Percentiles rank a stretch among this genome's conserved stretches.
Conservation (phyloP, 1,284 basidiomycete genomes). For the Pseudozyma pruni region DNA sequence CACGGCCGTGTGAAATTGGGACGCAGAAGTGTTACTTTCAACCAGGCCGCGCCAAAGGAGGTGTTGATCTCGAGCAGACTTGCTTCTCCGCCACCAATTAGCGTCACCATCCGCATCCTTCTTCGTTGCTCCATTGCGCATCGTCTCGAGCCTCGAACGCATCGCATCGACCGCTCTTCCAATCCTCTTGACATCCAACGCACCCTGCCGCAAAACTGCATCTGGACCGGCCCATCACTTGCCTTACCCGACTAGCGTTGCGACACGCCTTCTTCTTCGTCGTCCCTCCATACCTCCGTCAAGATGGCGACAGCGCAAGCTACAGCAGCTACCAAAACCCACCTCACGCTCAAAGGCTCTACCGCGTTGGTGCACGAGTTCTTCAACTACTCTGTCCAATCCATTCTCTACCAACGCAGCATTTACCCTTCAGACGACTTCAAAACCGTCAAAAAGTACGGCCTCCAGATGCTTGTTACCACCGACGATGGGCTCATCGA, state of each 20-base stretch:
- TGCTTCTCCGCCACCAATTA: background rate
- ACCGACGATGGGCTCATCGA: constrained; percentile 90
- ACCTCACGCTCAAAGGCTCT: constrained; percentile 87
- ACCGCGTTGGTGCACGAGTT: constrained; percentile 97
- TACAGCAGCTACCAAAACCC: constrained; percentile 57
- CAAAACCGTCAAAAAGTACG: constrained; percentile 82
- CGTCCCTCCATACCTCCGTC: too few relatives aligned
- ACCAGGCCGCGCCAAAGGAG: background rate
- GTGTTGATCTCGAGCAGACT: constrained; percentile 13
- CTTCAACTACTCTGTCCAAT: constrained; percentile 89
- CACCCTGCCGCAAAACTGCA: too few relatives aligned
- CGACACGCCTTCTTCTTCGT: too few relatives aligned
- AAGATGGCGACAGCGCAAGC: constrained; percentile 54
- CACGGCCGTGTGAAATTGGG: constrained; percentile 3
- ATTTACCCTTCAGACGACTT: constrained; percentile 99
- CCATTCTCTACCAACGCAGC: constrained; percentile 92
- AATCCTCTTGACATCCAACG: too few relatives aligned
- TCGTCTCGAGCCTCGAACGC: too few relatives aligned
- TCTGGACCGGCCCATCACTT: too few relatives aligned
- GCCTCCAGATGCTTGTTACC: constrained; percentile 92
- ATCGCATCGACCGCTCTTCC: too few relatives aligned
- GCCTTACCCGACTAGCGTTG: too few relatives aligned
- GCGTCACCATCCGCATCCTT: background rate
- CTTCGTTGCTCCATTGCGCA: background rate
- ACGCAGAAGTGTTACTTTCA: constrained; percentile 10